Evolutionary conservation across 2,329 filamentous ascomycete species (phyloP).

Genomic region (Trichoderma sp.): DNA sequence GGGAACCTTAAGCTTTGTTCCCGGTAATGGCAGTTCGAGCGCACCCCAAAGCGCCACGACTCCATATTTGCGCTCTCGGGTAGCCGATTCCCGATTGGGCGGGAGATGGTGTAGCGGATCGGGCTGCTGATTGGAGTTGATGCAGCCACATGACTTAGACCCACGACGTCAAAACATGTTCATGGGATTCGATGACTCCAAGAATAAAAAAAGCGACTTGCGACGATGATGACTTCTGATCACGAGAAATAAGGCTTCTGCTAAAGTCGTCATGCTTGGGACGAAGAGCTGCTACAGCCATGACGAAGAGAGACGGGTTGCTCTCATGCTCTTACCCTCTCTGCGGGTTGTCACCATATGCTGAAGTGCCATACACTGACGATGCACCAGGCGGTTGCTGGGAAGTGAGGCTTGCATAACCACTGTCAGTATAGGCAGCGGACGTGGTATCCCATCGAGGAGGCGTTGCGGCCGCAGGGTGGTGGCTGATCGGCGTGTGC

Average conservation of each 20-base stretch:
- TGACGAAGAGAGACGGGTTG: not conserved
- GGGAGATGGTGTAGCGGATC: not conserved
- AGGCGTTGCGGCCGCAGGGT: slow-evolving; percentile 40
- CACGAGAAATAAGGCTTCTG: not conserved
- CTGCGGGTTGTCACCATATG: slow-evolving; percentile 43
- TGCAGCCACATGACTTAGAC: slow-evolving; percentile 20
- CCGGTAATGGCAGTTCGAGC: not conserved
- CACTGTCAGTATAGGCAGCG: slow-evolving; percentile 41
- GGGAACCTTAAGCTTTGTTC: not conserved
- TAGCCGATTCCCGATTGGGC: not conserved
- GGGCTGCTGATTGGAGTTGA: slow-evolving; percentile 3
- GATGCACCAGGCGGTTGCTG: slow-evolving; percentile 37
- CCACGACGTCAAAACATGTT: slow-evolving; percentile 12
- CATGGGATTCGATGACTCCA: slow-evolving; percentile 18
- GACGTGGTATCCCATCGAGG: slow-evolving; percentile 46
- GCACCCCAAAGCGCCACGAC: not conserved
- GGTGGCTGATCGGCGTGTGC: slow-evolving; percentile 43
- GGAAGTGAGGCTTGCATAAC: slow-evolving; percentile 41
- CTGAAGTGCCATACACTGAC: slow-evolving; percentile 44
- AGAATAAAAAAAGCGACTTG: not conserved
- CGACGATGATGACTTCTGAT: not conserved
- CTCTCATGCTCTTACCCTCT: slow-evolving; percentile 39
- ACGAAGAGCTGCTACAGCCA: not conserved
- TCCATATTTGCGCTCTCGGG: not conserved
- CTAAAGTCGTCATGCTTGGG: not conserved